Base-by-base conservation (phyloP, 1,139 yeast species). In the Kodamaea fungicola region DNA sequence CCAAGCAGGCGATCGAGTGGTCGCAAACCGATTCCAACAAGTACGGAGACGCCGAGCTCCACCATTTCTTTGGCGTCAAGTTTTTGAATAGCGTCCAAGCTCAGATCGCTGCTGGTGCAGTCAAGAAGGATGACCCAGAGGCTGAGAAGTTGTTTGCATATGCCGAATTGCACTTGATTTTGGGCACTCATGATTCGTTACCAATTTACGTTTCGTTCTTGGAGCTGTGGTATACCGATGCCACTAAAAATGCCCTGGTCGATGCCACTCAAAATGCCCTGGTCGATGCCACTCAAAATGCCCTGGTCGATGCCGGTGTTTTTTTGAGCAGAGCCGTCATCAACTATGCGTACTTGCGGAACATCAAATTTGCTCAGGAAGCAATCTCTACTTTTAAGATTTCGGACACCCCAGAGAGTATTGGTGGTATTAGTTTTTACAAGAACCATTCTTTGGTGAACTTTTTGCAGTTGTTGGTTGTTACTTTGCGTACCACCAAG, bases 41-140 rank as follows among this genome's bases (percentile, higher is more conserved):
- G 41, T 76, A 76, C 45, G 96, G 96, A 4, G 96, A 88, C 52
- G 71, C 82, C 5, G 82, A 78, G 34, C 65, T 92, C 41, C 90
- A 87, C 54, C 82, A 82, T 47, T 72, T 83, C 12, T 71, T 90
- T 44, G 97, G 96, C 0, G 59, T 68, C 28, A 83, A 84, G 51
- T 67, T 87, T 35, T 61, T 78, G 42, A 54, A 52, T 25, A 51
- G 55, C 8, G 57, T 43, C 50, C 54, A 40, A 62, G 62, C 7
- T 63, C 22, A 35, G 19, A 33, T 26, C 6, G 34, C 36, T 9
- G 30, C 28, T 3, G 35, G 34, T 4, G 31, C 41, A 9, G 38
- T 44, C 8, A 10, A 10, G 13, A 42, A 51, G 28, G 43, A 53
- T 16, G 49, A 54, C 12, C 30, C 34, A 9, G 59, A 54, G 12